These are phyloP conservation scores for Penicillium fuscoglaucum DNA, from an alignment of 2,329 filamentous ascomycete genomes.

Conservation along the genomic window DNA sequence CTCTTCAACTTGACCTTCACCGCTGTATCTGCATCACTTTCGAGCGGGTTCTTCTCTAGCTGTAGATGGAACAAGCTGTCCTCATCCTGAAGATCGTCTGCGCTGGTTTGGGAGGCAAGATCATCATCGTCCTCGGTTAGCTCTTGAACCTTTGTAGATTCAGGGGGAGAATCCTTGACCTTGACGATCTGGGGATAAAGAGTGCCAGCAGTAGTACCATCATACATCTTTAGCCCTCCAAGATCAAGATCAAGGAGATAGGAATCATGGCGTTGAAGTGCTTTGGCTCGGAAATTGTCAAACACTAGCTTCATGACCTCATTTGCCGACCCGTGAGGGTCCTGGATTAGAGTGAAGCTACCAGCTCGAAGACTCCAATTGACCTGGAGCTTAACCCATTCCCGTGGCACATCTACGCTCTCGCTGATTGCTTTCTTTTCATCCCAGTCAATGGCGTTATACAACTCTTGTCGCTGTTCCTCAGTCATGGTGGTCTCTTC, in stretches of 20 bases:
- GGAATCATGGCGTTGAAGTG: slow-evolving; percentile 86
- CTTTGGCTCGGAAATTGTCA: slow-evolving; percentile 88
- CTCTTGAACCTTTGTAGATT: slow-evolving; percentile 48
- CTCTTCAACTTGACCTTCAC: slow-evolving; percentile 90
- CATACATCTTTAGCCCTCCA: slow-evolving; percentile 89
- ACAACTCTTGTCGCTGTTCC: slow-evolving; percentile 92
- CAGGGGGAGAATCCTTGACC: slow-evolving; percentile 78
- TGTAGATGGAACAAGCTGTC: slow-evolving; percentile 91
- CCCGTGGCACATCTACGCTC: slow-evolving; percentile 82
- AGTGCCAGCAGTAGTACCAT: slow-evolving; percentile 89
- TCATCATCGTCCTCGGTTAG: slow-evolving; percentile 35
- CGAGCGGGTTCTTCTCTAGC: slow-evolving; percentile 91
- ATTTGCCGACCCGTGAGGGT: slow-evolving; percentile 71
- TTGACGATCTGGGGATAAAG: slow-evolving; percentile 93
- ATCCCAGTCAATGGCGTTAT: slow-evolving; percentile 97
- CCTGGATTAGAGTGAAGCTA: slow-evolving; percentile 89
- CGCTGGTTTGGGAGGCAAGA: slow-evolving; percentile 41
- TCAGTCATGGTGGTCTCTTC: slow-evolving; percentile 89
- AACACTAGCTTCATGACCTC: slow-evolving; percentile 92
- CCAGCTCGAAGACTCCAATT: slow-evolving; percentile 92
- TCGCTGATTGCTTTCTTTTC: slow-evolving; percentile 90
- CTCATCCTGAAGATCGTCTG: slow-evolving; percentile 49
- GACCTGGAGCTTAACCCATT: slow-evolving; percentile 88
- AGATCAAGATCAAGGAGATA: slow-evolving; percentile 85
- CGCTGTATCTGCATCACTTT: slow-evolving; percentile 87